These are phyloP conservation scores for Pisolithus orientalis DNA, from an alignment of 768 basidiomycete genomes.

Conservation along the genomic window DNA sequence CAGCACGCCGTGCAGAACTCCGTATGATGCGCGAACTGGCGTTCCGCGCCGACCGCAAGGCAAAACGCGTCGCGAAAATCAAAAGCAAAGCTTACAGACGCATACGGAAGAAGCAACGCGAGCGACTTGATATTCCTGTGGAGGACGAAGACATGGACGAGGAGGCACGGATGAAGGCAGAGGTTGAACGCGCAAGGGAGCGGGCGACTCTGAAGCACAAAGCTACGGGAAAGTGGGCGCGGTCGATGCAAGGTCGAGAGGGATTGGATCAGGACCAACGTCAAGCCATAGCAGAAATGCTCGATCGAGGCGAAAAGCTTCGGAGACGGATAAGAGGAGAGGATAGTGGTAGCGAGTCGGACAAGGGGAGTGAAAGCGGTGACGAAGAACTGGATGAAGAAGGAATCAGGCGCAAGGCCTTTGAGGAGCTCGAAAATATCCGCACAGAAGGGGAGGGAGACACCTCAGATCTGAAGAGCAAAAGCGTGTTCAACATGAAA, in stretches of 20 bases:
- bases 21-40: conserved; percentile 87
- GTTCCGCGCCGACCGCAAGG: conserved; percentile 89
- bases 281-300: conserved; percentile 78
- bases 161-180: conserved; percentile 54
- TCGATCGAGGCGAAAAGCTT: conserved; percentile 74
- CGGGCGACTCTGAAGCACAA: conserved; percentile 87
- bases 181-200: conserved; percentile 79
- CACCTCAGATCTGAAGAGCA: conserved; percentile 32
- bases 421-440: conserved; percentile 65
- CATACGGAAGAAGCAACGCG: conserved; percentile 72
- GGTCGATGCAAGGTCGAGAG: conserved; percentile 61
- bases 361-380: conserved; percentile 37
- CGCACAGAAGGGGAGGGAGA: conserved; percentile 33
- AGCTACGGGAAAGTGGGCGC: conserved; percentile 84
- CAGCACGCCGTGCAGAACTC: conserved; percentile 72
- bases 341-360: conserved; percentile 49
- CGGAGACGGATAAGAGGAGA: conserved; percentile 69
- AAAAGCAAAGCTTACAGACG: conserved; percentile 92
- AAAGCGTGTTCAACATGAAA: conserved; percentile 90
- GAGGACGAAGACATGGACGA: conserved; percentile 44
- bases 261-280: conserved; percentile 60
- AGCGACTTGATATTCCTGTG: conserved; percentile 44
- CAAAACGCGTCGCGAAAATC: conserved; percentile 87
- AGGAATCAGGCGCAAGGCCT: conserved; percentile 57
- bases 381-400: conserved; percentile 36